Evolutionary conservation across 2,329 filamentous ascomycete genomes (phyloP).

Genomic region (Metarhizium rileyi): DNA sequence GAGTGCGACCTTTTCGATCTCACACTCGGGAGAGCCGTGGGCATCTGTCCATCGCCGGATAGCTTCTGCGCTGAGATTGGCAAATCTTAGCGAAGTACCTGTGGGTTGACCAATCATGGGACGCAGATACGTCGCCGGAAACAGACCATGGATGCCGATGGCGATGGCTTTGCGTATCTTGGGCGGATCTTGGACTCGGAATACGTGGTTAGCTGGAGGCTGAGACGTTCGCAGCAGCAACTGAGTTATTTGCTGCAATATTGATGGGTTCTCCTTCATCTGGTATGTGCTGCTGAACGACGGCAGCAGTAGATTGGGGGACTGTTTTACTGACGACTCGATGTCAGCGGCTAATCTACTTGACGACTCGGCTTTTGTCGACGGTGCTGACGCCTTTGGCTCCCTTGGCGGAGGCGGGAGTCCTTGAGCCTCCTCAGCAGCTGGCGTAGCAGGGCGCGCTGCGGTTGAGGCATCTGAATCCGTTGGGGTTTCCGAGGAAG

Average conservation of each 20-base stretch:
- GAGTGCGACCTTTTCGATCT: constrained; percentile 87
- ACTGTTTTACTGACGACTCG: constrained; percentile 31
- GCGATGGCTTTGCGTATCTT: constrained; percentile 79
- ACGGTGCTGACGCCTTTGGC: constrained; percentile 6
- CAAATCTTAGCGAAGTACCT: constrained; percentile 88
- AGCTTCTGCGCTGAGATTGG: constrained; percentile 73
- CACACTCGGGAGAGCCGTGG: constrained; percentile 62
- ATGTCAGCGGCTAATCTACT: constrained; percentile 29
- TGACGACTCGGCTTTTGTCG: constrained; percentile 11
- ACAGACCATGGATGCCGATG: constrained; percentile 90
- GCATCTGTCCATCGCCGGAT: constrained; percentile 74
- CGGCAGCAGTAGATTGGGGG: constrained; percentile 58
- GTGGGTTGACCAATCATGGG: constrained; percentile 90
- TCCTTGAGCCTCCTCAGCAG: constrained; percentile 3
- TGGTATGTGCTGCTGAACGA: constrained; percentile 60
- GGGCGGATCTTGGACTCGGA: constrained; percentile 56
- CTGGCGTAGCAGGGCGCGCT: constrained; percentile 3
- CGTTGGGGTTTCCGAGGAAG: constrained; percentile 33
- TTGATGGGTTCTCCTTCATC: constrained; percentile 56
- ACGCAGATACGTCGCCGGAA: constrained; percentile 79
- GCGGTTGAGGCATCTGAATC: constrained; percentile 26
- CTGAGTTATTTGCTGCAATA: constrained; percentile 56
- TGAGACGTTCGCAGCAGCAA: constrained; percentile 48
- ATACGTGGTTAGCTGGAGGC: constrained; percentile 58
- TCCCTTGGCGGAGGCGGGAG: constrained; percentile 4